Conservation (phyloP, 2,329 filamentous ascomycete genomes). For the Whalleya microplaca region DNA sequence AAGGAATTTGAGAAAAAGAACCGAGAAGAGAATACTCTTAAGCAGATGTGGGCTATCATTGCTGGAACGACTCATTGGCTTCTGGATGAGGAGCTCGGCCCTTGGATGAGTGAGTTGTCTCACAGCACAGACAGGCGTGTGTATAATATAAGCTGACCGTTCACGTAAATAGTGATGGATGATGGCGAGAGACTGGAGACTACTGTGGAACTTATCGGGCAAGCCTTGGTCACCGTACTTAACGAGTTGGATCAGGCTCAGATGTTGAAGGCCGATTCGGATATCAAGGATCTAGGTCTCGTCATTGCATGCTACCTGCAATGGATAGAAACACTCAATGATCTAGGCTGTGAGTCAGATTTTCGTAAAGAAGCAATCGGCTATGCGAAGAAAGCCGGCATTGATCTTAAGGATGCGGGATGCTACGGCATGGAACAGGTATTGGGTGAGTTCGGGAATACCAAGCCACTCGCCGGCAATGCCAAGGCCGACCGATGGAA, state of each 20-base stretch:
- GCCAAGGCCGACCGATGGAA: conserved; percentile 27
- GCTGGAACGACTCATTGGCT: conserved; percentile 28
- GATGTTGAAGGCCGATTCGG: conserved; percentile 22
- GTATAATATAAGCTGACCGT: neutral
- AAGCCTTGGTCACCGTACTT: conserved; percentile 20
- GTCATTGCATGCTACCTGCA: conserved; percentile 26
- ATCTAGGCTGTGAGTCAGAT: conserved; percentile 13
- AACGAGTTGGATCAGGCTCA: conserved; percentile 28
- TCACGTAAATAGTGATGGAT: conserved; percentile 10
- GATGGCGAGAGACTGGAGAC: conserved; percentile 15
- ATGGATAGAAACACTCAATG: conserved; percentile 17
- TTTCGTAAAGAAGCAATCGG: conserved; percentile 22
- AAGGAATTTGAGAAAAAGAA: conserved; percentile 27
- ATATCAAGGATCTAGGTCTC: conserved; percentile 26
- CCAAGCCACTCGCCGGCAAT: conserved; percentile 19
- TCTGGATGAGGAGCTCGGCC: conserved; percentile 12
- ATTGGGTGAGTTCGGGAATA: conserved; percentile 26
- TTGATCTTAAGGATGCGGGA: conserved; percentile 23
- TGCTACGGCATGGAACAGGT: conserved; percentile 34
- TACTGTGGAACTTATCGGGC: conserved; percentile 21
- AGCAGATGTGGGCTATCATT: conserved; percentile 28
- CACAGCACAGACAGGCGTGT: neutral
- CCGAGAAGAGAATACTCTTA: conserved; percentile 20
- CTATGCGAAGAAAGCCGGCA: conserved; percentile 28
- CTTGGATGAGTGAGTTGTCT: conserved; percentile 27